Conservation (phyloP, 2,329 filamentous ascomycete species). For the Curvularia hawaiiensis region DNA sequence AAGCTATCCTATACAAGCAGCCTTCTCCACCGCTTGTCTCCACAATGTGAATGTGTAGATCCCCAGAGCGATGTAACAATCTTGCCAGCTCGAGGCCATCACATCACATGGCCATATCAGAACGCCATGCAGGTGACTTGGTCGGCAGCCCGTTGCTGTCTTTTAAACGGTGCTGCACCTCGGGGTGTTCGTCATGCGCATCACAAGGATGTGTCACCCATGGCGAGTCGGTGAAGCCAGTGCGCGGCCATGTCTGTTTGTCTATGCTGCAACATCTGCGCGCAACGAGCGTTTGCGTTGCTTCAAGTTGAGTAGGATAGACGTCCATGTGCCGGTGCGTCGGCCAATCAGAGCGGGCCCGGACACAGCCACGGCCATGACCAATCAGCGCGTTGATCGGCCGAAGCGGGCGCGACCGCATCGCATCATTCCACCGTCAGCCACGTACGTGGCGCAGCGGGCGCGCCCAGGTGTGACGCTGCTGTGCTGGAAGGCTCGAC, state of each 20-base stretch:
- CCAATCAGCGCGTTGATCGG: conserved; percentile 19
- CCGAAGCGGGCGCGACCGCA: conserved; percentile 2
- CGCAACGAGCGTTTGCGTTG: neutral
- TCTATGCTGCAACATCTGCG: neutral
- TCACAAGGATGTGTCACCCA: conserved; percentile 1
- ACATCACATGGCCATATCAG: conserved; percentile 6
- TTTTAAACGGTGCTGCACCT: neutral
- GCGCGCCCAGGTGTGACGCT: conserved; percentile 23
- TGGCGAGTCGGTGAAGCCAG: neutral
- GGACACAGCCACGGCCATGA: conserved; percentile 13
- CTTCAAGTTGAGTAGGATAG: neutral
- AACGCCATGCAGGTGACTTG: conserved; percentile 21
- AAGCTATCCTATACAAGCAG: neutral
- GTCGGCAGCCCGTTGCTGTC: neutral
- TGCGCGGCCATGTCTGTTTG: neutral
- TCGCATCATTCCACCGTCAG: conserved; percentile 9
- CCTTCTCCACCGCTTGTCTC: neutral
- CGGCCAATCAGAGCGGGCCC: conserved; percentile 13
- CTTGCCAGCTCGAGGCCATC: conserved; percentile 6
- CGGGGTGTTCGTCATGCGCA: neutral
- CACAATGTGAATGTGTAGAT: neutral
- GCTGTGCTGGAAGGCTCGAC: conserved; percentile 14
- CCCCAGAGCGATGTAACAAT: conserved; percentile 1
- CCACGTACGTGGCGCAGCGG: conserved; percentile 27
- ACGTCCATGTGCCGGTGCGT: neutral